A percentile compares a stretch with the other conserved stretches of the same genome.
phyloP scores from a whole-genome alignment of 2,329 filamentous ascomycete species.

The Sclerotinia borealis region DNA sequence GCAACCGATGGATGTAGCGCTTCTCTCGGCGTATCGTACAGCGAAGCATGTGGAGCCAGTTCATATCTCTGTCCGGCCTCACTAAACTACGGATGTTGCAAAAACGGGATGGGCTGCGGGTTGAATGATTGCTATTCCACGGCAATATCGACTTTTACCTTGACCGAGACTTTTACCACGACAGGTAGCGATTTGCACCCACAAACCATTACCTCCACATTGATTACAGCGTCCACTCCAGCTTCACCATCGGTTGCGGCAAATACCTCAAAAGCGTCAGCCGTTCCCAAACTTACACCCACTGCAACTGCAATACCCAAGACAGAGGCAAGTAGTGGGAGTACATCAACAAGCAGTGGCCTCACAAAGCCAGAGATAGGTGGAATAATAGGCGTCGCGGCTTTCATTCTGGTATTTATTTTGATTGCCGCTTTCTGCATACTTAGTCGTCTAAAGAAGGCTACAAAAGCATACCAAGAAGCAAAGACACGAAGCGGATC shows the following conservation, averaged over 20 bases:
- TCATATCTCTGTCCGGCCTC: slow-evolving; percentile 46
- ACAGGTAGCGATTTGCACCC: slow-evolving; percentile 37
- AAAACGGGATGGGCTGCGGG: slow-evolving; percentile 44
- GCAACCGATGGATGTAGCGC: slow-evolving; percentile 39
- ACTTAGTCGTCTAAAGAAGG: slow-evolving; percentile 41
- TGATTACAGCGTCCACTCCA: slow-evolving; percentile 36
- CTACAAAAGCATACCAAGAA: slow-evolving; percentile 32
- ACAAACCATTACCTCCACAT: slow-evolving; percentile 36
- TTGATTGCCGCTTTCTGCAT: slow-evolving; percentile 44
- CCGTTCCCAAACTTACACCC: slow-evolving; percentile 22
- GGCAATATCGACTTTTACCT: slow-evolving; percentile 39
- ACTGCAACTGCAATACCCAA: slow-evolving; percentile 21
- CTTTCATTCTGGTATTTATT: slow-evolving; percentile 43
- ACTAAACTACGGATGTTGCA: slow-evolving; percentile 48
- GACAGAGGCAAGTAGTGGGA: slow-evolving; percentile 31
- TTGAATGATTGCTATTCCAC: slow-evolving; percentile 43
- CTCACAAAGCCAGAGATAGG: slow-evolving; percentile 38
- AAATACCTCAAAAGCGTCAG: slow-evolving; percentile 8
- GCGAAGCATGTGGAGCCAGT: slow-evolving; percentile 39
- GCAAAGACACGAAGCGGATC: slow-evolving; percentile 21
- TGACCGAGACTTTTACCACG: slow-evolving; percentile 41
- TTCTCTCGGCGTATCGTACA: slow-evolving; percentile 38
- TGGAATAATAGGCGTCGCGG: slow-evolving; percentile 48
- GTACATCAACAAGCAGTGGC: slow-evolving; percentile 27
- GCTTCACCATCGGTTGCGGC: slow-evolving; percentile 24